Percentiles rank a stretch among this genome's conserved stretches.
These are phyloP conservation scores for Trichophyton verrucosum DNA, from an alignment of 2,329 filamentous ascomycete species.

Conservation along the genomic window DNA sequence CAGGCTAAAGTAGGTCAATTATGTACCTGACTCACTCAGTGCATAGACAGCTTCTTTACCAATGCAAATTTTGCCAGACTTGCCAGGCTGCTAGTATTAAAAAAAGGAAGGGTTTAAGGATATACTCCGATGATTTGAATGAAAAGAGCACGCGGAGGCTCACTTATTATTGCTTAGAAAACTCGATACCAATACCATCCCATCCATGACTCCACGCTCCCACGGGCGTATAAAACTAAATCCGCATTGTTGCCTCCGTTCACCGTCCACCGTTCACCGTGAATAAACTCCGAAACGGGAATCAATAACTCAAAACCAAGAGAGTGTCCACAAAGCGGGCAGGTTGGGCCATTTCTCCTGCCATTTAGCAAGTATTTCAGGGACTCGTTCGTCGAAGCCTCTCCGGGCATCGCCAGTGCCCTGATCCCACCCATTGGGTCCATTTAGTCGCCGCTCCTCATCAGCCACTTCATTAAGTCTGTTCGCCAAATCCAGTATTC, in stretches of 20 bases:
- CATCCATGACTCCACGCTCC: constrained; percentile 1
- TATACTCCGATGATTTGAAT: not conserved
- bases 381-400: constrained; percentile 84
- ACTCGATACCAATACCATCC: not conserved
- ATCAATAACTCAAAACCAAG: constrained; percentile 63
- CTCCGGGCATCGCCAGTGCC: constrained; percentile 54
- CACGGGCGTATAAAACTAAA: not conserved
- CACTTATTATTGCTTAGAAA: not conserved
- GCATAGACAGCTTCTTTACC: not conserved
- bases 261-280: not conserved
- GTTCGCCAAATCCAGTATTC: constrained; percentile 82
- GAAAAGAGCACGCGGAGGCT: not conserved
- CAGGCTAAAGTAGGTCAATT: no score
- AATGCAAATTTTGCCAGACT: not conserved
- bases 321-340: constrained; percentile 84
- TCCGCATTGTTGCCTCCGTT: not conserved
- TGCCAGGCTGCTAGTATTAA: not conserved
- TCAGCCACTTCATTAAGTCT: constrained; percentile 67
- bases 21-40: no score
- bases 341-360: constrained; percentile 89
- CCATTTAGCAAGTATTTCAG: constrained; percentile 83
- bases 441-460: constrained; percentile 59
- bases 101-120: not conserved
- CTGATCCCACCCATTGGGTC: constrained; percentile 54
- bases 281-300: not conserved